Base-by-base conservation (phyloP, 1,139 yeast species). In the Pichia sp. region DNA sequence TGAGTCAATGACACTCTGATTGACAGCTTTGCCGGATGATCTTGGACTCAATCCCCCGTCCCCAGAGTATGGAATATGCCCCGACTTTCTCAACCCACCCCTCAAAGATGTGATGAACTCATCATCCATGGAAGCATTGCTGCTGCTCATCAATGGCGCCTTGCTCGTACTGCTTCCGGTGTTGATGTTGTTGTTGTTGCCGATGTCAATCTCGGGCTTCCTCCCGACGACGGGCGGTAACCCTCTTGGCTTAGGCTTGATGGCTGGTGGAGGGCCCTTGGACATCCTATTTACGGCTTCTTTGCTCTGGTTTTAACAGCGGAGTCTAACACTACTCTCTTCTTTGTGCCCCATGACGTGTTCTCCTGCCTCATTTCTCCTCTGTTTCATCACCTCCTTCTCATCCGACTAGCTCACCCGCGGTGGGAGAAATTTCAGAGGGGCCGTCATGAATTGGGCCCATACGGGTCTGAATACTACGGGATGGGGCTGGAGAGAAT, bases 141-240 rank as follows among this genome's bases (percentile, higher is more conserved):
- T 42, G 19, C 41, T 38, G 41, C 16, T 38, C 15, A 38, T 38
- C 16, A 16, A 15, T 8, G 16, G 19, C 42, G 8, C 41, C n/a
- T 8, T 42, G 31, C 10, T 29, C 30, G 29, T 26, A 15, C n/a
- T 36, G 41, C 7, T 36, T 13, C n/a, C 16, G 41, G 7, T 7
- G 41, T 36, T 36, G 41, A 5, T 36, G 10, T 41, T 41, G 45
- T 15, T 19, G 29, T 11, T 30, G 45, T 3, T 29, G 4, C n/a
- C 45, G 15, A 36, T 15, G 8, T 31, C 47, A 7, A 52, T 13
- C 15, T 41, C 26, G 10, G 60, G 60, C 48, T 57, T 57, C 13
- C 61, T 60, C 19, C 68, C 70, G 34, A 67, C 62, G 6, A 75
- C 75, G 23, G 73, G 69, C 15, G 50, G 44, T 45, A 47, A 58